Evolutionary conservation across 2,329 filamentous ascomycete genomes (phyloP), one percentile per base, ranked within the genome.

Genomic region (Gyromitra esculenta): DNA sequence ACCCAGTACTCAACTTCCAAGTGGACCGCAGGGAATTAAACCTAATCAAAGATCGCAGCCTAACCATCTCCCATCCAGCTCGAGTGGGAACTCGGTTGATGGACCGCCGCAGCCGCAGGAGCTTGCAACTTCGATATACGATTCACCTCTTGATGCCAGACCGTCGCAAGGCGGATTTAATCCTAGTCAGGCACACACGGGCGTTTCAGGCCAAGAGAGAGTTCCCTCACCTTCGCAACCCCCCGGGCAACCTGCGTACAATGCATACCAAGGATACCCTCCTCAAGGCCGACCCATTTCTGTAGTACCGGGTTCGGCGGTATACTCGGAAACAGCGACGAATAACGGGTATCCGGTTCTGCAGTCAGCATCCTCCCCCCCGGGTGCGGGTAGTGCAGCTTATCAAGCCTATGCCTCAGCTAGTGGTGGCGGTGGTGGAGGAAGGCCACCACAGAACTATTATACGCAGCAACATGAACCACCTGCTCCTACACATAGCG

Each of bases 121-220:
- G 84, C 86, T 95, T 60, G 91, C 91, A 35, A 93, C 92, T 0
- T 92, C 91, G 0, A 89, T 89, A 8, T 94, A 94, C 81, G 91
- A 94, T 83, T 75, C 75, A 50, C 75, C 75, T 48, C 72, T 75
- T 57, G 71, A 75, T 48, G 62, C 54, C 31, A 64, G 71, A 52
- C 75, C 75, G 50, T 37, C 65, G 1, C 62, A 66, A 41, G 66
- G 60, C 48, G 56, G 52, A 73, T 75, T 68, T 60, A 64, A 76
- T 39, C 59, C 75, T 9, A 73, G 41, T 7, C n/a, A 39, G 11
- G 63, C 64, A 21, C 25, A 69, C 59, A 43, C 63, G 37, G 45
- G 37, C 8, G 62, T 48, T 57, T 50, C 41, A 25, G 64, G 57
- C 5, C 63, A 75, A 63, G 62, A 77, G 25, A 63, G 69, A 25